A percentile compares a stretch with the other conserved stretches of the same genome.
These are phyloP conservation scores for Rhodomyrtus tomentosa DNA, from an alignment of 345 rosid genomes.

Conservation along the genomic window DNA sequence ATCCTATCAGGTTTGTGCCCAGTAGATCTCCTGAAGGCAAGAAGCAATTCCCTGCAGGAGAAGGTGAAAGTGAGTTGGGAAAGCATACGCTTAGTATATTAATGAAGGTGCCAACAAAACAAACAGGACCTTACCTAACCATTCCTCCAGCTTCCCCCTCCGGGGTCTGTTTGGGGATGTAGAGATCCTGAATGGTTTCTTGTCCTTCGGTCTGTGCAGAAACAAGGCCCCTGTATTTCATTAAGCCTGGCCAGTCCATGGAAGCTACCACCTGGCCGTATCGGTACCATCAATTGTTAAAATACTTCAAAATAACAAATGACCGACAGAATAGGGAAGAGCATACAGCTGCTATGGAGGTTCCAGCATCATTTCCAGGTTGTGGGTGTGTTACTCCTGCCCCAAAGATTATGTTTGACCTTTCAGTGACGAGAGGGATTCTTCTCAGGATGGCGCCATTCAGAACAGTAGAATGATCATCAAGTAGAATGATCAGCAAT, in stretches of 20 bases:
- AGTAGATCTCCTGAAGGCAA: constrained; percentile 30
- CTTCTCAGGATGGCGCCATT: constrained; percentile 33
- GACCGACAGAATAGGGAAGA: not conserved
- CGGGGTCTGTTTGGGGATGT: constrained; percentile 5
- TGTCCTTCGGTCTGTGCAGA: constrained; percentile 60
- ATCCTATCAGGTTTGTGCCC: constrained; percentile 34
- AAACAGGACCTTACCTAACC: constrained; percentile 37
- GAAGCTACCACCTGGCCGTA: constrained; percentile 66
- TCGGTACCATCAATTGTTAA: not conserved
- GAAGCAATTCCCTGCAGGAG: constrained; percentile 39
- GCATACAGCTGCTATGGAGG: constrained; percentile 80
- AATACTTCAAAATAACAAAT: not conserved
- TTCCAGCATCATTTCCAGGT: constrained; percentile 63
- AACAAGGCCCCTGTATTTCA: constrained; percentile 60
- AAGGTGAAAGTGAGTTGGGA: not conserved
- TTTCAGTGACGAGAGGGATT: constrained; percentile 35
- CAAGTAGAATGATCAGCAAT: not conserved
- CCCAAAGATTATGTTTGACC: constrained; percentile 64
- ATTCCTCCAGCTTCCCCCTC: constrained; percentile 22
- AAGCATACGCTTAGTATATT: not conserved
- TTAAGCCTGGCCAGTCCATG: constrained; percentile 80
- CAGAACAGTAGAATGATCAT: constrained; percentile 10
- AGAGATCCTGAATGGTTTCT: constrained; percentile 64
- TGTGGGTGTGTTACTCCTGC: constrained; percentile 73
- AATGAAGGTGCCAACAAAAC: not conserved